Evolutionary conservation across 1,284 basidiomycete genomes (phyloP), one percentile per base, ranked within the genome.

Genomic region (Ceratobasidium papillatum): DNA sequence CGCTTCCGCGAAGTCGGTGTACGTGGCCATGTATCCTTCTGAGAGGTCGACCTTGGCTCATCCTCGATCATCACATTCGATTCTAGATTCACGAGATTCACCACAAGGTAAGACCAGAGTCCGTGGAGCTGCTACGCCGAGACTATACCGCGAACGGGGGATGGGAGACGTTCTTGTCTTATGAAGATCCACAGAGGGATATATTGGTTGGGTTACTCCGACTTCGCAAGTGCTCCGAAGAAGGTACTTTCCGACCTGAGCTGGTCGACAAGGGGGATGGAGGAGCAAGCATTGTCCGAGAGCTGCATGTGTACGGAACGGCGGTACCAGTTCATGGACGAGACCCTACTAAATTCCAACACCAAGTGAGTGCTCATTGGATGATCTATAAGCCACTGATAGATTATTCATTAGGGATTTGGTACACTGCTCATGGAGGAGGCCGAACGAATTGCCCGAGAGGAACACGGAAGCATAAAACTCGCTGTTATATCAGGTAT

Each of bases 151-250:
- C 98, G 34, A 99, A 99, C 80, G 97, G 95, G 2, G 94, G 97
- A 30, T 99, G 98, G 98, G 98, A 99, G 84, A 99, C 97, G 0
- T 99, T 99, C 88, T 85, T 99, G 19, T 96, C 96, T 25, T 99
- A 99, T 81, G 98, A 99, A 84, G 98, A 99, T 82, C 96, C 97
- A 2, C 94, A 96, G 82, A 90, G 90, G 76, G 98, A 99, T 80
- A 99, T 99, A 80, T 90, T 99, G 64, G 91, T 99, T 75, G 98
- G 98, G 12, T 85, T 99, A 34, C 86, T 99, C 63, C 90, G 98
- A 22, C 84, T 99, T 79, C 87, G 98, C 71, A 98, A 98, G 82
- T 99, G 98, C 81, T 96, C 94, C 2, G 92, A 95, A 75, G 95
- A 97, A 77, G 96, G 96, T 1, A 99, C 98, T 0, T 99, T 96